Evolutionary conservation across 2,329 filamentous ascomycete species (phyloP), one percentile per base, ranked within the genome.

Genomic region (Cucurbitaria berberidis): DNA sequence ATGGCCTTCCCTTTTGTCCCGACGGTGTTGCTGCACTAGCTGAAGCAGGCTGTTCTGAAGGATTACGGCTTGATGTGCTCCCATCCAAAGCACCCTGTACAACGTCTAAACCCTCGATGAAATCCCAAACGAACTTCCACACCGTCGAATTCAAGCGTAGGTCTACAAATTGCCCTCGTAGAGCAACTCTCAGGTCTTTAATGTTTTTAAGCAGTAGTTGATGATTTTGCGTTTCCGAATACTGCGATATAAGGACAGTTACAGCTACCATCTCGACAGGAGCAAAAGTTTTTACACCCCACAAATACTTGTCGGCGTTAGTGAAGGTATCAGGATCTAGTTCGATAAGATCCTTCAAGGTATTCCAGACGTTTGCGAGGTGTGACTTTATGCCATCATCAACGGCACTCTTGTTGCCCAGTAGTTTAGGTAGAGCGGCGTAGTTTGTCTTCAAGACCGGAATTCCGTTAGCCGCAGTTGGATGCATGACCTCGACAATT

Each of bases 251-350:
- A 4, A 77, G 51, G 6, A 71, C 66, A 3, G 68, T 53, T 3
- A 73, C 64, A 10, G 65, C 70, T 1, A 76, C 59, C 55, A 77
- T 63, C 38, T 76, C 74, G 2, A 77, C 44, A n/a, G 73, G 73
- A 4, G 73, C 65, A 46, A 76, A 76, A 0, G 67, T 73, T 44
- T 72, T 67, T 5, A 69, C 67, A 26, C 63, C 60, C 9, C 45
- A 50, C 2, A 74, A 40, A 18, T 59, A 57, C 13, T 60, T 63
- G 29, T 66, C 59, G 15, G 58, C 62, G 21, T 75, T 70, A 0
- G 60, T 67, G 51, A 76, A 76, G 0, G 57, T 60, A 27, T 68
- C 45, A 2, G 67, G 47, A 43, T 74, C 63, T 10, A 59, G 27
- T 5, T 68, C 50, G 11, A 71, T 50, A 3, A 75, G 63, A 5